phyloP scores from a whole-genome alignment of 345 rosid genomes.

The Melaleuca quinquenervia region DNA sequence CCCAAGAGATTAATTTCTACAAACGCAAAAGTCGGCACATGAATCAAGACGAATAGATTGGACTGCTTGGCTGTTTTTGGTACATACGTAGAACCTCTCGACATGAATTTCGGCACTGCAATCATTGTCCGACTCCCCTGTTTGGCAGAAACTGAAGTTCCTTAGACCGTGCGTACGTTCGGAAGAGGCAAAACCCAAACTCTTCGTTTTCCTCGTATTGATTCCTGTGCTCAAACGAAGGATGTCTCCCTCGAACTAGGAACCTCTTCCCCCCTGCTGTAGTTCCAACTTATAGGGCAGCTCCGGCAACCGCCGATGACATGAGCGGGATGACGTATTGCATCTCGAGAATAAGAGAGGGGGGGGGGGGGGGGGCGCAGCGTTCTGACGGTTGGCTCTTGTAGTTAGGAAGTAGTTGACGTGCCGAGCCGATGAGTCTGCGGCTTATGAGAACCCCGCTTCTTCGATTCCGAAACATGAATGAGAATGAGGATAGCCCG shows the following conservation, averaged over 20 bases:
- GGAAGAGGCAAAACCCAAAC: neutral
- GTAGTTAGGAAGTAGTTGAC: too few relatives aligned
- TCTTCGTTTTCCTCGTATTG: neutral
- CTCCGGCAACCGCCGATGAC: neutral
- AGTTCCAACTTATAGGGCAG: neutral
- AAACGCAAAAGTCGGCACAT: neutral
- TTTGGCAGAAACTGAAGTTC: neutral
- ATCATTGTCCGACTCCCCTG: neutral
- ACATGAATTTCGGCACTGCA: neutral
- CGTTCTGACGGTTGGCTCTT: too few relatives aligned
- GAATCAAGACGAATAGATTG: neutral
- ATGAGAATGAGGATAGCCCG: neutral
- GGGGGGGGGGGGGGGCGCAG: too few relatives aligned
- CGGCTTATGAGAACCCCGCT: neutral
- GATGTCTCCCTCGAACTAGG: neutral
- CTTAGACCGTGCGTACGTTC: rapidly evolving
- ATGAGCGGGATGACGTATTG: neutral
- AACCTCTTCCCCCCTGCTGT: neutral
- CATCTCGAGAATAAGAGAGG: neutral
- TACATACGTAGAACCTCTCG: neutral
- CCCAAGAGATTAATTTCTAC: neutral
- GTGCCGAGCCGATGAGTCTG: neutral
- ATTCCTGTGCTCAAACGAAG: neutral
- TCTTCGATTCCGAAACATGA: neutral
- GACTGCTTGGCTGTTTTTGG: neutral